Percentiles rank a stretch among this genome's conserved stretches.
phyloP scores from a whole-genome alignment of 2,329 filamentous ascomycete species.

The Penicillium sp. region DNA sequence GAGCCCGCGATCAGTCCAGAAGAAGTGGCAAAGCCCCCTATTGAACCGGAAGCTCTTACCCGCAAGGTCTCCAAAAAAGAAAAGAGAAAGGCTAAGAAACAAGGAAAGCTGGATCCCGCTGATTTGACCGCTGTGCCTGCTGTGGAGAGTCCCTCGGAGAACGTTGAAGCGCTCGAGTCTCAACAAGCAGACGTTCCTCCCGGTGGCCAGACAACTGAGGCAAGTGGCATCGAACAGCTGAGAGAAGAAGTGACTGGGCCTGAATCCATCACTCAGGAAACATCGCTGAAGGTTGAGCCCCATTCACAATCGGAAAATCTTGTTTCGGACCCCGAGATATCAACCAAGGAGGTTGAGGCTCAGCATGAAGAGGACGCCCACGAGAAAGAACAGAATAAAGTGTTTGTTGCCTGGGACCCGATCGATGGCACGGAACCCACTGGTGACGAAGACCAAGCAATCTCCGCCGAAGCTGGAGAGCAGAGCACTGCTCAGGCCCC shows the following conservation, averaged over 20 bases:
- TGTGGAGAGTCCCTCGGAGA: slow-evolving; percentile 4
- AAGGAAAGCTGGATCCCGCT: slow-evolving; percentile 14
- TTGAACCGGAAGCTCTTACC: slow-evolving; percentile 11
- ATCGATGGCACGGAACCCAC: background rate
- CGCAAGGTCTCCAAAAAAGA: slow-evolving; percentile 39
- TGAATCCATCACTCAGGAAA: too few relatives aligned
- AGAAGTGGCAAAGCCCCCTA: slow-evolving; percentile 11
- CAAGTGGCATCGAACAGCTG: background rate
- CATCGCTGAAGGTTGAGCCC: too few relatives aligned
- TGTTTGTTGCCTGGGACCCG: slow-evolving; percentile 1
- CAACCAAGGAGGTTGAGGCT: background rate
- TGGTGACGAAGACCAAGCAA: background rate
- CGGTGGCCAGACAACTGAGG: background rate
- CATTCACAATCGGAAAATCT: too few relatives aligned
- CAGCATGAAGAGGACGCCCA: background rate
- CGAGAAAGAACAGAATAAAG: too few relatives aligned
- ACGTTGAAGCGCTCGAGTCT: background rate
- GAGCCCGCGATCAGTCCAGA: slow-evolving; percentile 3
- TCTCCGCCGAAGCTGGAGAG: background rate
- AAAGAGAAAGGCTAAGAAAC: slow-evolving; percentile 35
- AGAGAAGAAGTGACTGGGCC: slow-evolving; percentile 1
- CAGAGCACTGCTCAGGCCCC: background rate
- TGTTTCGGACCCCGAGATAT: background rate
- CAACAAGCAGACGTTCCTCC: background rate
- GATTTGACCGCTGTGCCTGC: slow-evolving; percentile 2